phyloP scores from a whole-genome alignment of 202 grass and related monocot species.

The Panicum virgatum region DNA sequence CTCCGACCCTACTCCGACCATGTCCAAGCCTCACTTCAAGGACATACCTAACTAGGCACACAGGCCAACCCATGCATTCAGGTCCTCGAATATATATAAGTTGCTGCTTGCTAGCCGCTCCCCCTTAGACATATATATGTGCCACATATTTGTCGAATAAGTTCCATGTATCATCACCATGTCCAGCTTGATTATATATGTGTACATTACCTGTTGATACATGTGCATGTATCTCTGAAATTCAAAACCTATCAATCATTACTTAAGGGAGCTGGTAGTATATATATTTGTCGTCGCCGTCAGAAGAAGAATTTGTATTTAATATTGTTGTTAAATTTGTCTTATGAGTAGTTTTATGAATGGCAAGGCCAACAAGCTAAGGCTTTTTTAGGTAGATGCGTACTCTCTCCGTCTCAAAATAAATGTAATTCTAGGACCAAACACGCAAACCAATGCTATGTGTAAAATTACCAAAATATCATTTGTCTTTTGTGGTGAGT shows the following conservation, averaged over 20 bases:
- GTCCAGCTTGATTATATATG: not conserved
- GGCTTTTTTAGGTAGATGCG: not conserved
- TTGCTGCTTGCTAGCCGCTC: not conserved
- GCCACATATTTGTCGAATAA: constrained; percentile 28
- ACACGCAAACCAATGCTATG: too few relatives aligned
- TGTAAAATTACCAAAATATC: too few relatives aligned
- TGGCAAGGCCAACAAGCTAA: not conserved
- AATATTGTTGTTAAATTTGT: not conserved
- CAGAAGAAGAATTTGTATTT: not conserved
- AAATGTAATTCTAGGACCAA: too few relatives aligned
- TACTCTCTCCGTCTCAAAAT: too few relatives aligned
- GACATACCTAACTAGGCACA: constrained; percentile 69
- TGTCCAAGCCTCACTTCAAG: constrained; percentile 92
- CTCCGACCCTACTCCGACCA: constrained; percentile 69
- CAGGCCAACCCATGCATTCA: not conserved
- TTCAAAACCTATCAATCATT: too few relatives aligned
- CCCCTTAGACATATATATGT: not conserved
- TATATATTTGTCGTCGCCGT: not conserved
- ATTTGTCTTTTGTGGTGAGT: too few relatives aligned
- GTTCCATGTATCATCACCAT: constrained; percentile 19
- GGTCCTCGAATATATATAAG: constrained; percentile 7
- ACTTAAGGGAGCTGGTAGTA: not conserved
- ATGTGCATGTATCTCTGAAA: not conserved
- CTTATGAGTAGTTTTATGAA: not conserved
- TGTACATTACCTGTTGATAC: constrained; percentile 3